Conservation (phyloP, 2,329 filamentous ascomycete genomes). For the Tolypocladium sp. region DNA sequence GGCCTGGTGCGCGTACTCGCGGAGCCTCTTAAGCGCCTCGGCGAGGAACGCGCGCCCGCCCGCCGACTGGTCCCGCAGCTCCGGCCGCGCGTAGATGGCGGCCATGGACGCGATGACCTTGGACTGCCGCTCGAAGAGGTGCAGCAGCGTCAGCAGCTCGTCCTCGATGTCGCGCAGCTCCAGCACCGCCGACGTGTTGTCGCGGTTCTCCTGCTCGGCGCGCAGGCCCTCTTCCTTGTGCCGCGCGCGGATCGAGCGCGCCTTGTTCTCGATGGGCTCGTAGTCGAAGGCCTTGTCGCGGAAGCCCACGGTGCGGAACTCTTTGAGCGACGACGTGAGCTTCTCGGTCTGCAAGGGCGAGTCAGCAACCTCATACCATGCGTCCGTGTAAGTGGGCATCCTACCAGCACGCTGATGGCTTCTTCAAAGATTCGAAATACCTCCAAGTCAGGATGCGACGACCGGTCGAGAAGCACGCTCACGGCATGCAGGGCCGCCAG, state of each 20-base stretch:
- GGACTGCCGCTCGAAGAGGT: constrained; percentile 49
- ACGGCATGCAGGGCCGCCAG: constrained; percentile 53
- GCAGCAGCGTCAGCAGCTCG: constrained; percentile 47
- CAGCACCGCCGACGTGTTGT: constrained; percentile 52
- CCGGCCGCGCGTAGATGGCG: constrained; percentile 29
- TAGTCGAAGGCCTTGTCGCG: constrained; percentile 31
- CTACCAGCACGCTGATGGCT: constrained; percentile 52
- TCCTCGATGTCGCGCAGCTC: constrained; percentile 58
- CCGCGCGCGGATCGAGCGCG: constrained; percentile 25
- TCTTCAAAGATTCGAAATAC: constrained; percentile 59
- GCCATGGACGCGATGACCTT: constrained; percentile 39
- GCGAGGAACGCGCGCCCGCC: constrained; percentile 42
- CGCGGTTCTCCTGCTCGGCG: constrained; percentile 48
- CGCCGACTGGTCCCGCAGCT: constrained; percentile 29
- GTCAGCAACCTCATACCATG: not conserved
- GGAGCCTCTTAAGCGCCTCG: constrained; percentile 41
- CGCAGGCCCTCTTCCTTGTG: constrained; percentile 31
- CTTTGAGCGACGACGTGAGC: constrained; percentile 53
- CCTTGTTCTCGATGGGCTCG: constrained; percentile 30
- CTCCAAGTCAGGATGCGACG: constrained; percentile 52
- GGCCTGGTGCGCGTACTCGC: constrained; percentile 44
- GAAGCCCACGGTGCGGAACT: constrained; percentile 50
- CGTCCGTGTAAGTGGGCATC: constrained; percentile 1
- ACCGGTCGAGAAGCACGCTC: constrained; percentile 50
- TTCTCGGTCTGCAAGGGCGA: constrained; percentile 40